Base-by-base conservation (phyloP, 129 eudicot genomes). In the Chrysanthemum seticuspe region DNA sequence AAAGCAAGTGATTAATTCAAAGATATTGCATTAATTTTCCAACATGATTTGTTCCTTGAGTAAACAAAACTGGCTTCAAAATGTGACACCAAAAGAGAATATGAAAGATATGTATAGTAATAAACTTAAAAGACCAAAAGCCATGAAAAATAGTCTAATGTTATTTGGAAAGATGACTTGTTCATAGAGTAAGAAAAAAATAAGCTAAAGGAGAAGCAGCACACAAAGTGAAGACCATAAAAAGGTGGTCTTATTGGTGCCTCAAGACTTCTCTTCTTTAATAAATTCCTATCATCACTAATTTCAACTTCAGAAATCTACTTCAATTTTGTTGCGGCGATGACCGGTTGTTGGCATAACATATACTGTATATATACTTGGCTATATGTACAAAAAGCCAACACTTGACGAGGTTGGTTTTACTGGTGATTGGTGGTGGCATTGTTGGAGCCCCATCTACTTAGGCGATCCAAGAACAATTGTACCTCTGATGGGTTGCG, bases 401-500 rank as follows among this genome's bases (percentile, higher is more conserved):
- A 71, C 52, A 54, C 9, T 40, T 40, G 45, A 40, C 45, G 10
- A 40, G 45, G 27, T 10, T 53, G 27, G 54, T 48, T 49, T 69
- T 61, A 70, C 19, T 40, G n/a, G 40, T 19, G 68, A 29, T 52
- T 16, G 13, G 14, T n/a, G 59, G 47, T 31, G 15, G 44, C 13
- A 14, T 59, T 72, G 3, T 72, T 61, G 3, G 59, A 15, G 55
- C 73, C 78, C 89, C 86, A 85, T 52, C 65, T 66, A 16, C 81
- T 76, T 27, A 86, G 63, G 13, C 82, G 74, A 61, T 67, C 64
- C 74, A 86, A 70, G 66, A 86, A 83, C 54, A 34, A 23, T 65
- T 79, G 75, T 8, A 86, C 87, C 65, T 86, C 91, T 19, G 78
- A 53, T 74, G 91, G 80, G 62, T 65, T 79, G 13, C 72, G 78